Evolutionary conservation across 106 monocot genomes (phyloP), one percentile per base, ranked within the genome.

Genomic region (Ottelia alismoides): DNA sequence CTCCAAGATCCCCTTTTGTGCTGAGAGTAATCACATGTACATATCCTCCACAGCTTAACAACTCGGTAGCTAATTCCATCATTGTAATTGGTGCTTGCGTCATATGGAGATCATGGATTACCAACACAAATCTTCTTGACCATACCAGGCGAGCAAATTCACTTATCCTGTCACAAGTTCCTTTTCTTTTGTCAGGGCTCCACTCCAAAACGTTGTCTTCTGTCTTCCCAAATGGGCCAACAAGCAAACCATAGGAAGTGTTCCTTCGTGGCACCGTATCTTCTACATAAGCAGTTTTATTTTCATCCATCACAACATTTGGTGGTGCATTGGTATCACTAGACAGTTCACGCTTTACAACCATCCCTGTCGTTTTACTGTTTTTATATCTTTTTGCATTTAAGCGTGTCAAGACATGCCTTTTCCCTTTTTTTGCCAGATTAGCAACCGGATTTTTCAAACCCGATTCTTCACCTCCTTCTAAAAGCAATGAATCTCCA

Each of bases 191-290:
- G 32, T 76, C 64, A 40, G 83, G 57, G n/a, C n/a, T n/a, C n/a
- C n/a, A n/a, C n/a, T n/a, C n/a, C n/a, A n/a, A n/a, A n/a, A n/a
- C n/a, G n/a, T n/a, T n/a, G n/a, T n/a, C n/a, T n/a, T n/a, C n/a
- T n/a, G n/a, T n/a, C n/a, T n/a, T n/a, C n/a, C n/a, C 70, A 71
- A 88, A 88, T 44, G 88, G 88, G 0, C 88, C 88, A 6, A 88
- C 73, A 45, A 78, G 67, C 55, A 79, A 55, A 5, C 83, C 88
- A 62, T 79, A 88, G 1, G 82, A 70, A 31, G 72, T 76, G 52
- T 88, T 88, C 49, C 54, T 71, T 26, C 27, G 76, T 2, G 79
- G 76, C 50, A 78, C 64, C n/a, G 64, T 63, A 17, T 83, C 82
- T n/a, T 79, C 73, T 22, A 60, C 26, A 18, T 62, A 62, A 43